Base-by-base conservation (phyloP, 1,284 basidiomycete species). In the Testicularia cyperi region DNA sequence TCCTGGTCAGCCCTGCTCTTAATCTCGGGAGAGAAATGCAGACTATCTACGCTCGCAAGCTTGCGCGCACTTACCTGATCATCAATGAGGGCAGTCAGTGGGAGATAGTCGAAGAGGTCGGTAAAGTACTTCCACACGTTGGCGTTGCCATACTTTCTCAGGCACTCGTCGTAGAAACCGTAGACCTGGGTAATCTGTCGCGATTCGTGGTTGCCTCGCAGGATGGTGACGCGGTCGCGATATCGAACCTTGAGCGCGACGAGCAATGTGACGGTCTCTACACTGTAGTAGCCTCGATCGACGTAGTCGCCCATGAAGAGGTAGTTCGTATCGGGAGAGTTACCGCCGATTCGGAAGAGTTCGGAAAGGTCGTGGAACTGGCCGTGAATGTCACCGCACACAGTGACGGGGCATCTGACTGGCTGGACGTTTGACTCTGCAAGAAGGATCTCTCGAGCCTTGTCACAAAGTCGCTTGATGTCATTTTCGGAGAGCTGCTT, bases 251-350 rank as follows among this genome's bases (percentile, higher is more conserved):
- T 99, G 78, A 97, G 84, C 14, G 94, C 91, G 42, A 99, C 92
- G 43, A 99, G 87, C n/a, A 98, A 83, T 15, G 92, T 96, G 67
- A 99, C 92, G 1, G 94, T 98, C 80, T 99, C 94, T 42, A 99
- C 95, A 14, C 91, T 96, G 82, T 98, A 98, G 82, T 97, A 98
- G 21, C 94, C 94, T 75, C 95, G 86, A 82, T 98, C 95, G 68
- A 98, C 95, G 76, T 97, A 98, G 82, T 99, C 94, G 33, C 95
- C 95, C 95, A 99, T 99, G 82, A 99, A 99, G 68, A 99, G 88
- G 80, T 99, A 99, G 81, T 98, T 99, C 60, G 95, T 97, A 81
- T 98, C 95, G 49, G 94, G 95, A 31, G 92, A 97, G 81, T 97
- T 97, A 54, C 94, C 95, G 42, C 95, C 94, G 77, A 99, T 98